These are phyloP conservation scores for Fusarium haematococcum DNA, from an alignment of 2,329 filamentous ascomycete genomes.

Conservation along the genomic window DNA sequence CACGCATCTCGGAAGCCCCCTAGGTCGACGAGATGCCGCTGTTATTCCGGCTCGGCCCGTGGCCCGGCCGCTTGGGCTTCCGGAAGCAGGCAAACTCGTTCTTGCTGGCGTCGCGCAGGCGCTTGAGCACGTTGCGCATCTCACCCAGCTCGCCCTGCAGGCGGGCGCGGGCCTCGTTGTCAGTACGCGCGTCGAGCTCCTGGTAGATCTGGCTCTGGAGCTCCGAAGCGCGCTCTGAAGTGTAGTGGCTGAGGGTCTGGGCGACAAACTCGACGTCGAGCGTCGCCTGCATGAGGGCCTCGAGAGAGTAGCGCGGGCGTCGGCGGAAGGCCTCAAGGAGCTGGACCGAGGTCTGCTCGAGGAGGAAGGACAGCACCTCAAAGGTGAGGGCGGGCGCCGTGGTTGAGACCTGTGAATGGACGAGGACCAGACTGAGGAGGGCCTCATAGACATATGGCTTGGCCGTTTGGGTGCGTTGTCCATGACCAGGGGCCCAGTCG, in stretches of 20 bases:
- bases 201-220: slow-evolving; percentile 92
- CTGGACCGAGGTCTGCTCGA: slow-evolving; percentile 83
- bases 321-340: slow-evolving; percentile 84
- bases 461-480: slow-evolving; percentile 76
- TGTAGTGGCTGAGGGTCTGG: slow-evolving; percentile 91
- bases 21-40: slow-evolving; percentile 47
- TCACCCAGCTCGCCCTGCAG: slow-evolving; percentile 90
- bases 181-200: slow-evolving; percentile 88
- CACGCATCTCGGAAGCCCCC: slow-evolving; percentile 22
- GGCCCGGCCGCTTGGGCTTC: slow-evolving; percentile 65
- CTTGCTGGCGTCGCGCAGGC: slow-evolving; percentile 81
- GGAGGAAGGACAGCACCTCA: slow-evolving; percentile 86
- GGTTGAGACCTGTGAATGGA: slow-evolving; percentile 90
- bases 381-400: slow-evolving; percentile 80
- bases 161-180: slow-evolving; percentile 82
- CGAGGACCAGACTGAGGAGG: slow-evolving; percentile 85
- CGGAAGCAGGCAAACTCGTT: slow-evolving; percentile 90
- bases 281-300: slow-evolving; percentile 94
- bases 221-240: slow-evolving; percentile 82
- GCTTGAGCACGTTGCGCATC: slow-evolving; percentile 89
- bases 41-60: slow-evolving; percentile 48
- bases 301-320: slow-evolving; percentile 77
- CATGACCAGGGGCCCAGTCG: slow-evolving; percentile 74
- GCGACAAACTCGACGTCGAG: slow-evolving; percentile 97
- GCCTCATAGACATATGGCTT: slow-evolving; percentile 90